Percentiles rank a stretch among this genome's conserved stretches.
Evolutionary conservation across 768 basidiomycete genomes (phyloP).

Genomic region (Myochromella boudieri): DNA sequence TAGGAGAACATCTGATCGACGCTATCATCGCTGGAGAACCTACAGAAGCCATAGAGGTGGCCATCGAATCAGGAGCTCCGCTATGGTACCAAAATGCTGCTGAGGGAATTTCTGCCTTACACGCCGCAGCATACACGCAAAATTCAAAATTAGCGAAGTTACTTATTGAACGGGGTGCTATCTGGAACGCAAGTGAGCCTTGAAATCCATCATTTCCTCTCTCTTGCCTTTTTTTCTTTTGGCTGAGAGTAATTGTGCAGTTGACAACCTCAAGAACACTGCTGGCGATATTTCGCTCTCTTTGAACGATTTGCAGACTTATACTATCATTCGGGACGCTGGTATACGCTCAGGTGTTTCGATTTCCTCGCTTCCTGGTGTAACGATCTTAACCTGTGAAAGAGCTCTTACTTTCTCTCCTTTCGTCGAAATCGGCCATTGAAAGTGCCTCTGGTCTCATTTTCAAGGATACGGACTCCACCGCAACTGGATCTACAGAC

Average conservation of each 20-base stretch:
- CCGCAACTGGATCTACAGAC: slow-evolving; percentile 61
- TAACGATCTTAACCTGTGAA: slow-evolving; percentile 5
- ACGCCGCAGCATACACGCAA: slow-evolving; percentile 81
- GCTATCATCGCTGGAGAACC: slow-evolving; percentile 52
- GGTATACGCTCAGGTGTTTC: slow-evolving; percentile 82
- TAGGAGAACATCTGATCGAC: slow-evolving; percentile 60
- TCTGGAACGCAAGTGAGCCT: slow-evolving; percentile 88
- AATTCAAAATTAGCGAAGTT: slow-evolving; percentile 60
- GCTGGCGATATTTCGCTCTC: slow-evolving; percentile 91
- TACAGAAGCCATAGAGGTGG: slow-evolving; percentile 42
- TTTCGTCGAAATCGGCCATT: slow-evolving; percentile 48
- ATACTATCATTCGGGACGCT: slow-evolving; percentile 83
- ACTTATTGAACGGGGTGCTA: slow-evolving; percentile 78
- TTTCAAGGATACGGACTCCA: slow-evolving; percentile 50
- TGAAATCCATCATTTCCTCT: too few species aligned
- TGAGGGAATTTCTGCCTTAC: slow-evolving; percentile 80
- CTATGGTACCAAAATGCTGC: slow-evolving; percentile 87
- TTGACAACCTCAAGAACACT: slow-evolving; percentile 77
- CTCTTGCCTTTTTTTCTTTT: too few species aligned
- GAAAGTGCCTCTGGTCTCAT: slow-evolving; percentile 32
- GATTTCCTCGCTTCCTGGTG: slow-evolving; percentile 7
- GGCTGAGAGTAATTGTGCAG: slow-evolving; percentile 39
- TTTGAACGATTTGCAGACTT: slow-evolving; percentile 73
- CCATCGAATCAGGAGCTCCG: slow-evolving; percentile 70
- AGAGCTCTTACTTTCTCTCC: slow-evolving; percentile 72